Evolutionary conservation across 139 green algal species (phyloP).

Genomic region (Microglena sp.): DNA sequence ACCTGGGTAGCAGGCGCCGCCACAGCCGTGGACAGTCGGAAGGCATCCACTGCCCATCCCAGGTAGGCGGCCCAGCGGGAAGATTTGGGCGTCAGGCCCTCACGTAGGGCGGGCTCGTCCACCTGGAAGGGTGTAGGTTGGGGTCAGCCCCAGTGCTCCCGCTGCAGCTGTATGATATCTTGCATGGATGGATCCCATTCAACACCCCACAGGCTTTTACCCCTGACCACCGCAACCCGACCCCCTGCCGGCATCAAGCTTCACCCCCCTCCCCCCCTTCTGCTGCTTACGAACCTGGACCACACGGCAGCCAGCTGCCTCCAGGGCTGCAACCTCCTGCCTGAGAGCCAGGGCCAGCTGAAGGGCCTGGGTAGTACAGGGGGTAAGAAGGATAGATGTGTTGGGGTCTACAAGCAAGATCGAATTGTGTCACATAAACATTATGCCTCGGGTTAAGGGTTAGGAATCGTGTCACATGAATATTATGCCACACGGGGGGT

Average conservation of each 20-base stretch:
- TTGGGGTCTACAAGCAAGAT: too few species aligned
- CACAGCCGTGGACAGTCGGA: slow-evolving; percentile 35
- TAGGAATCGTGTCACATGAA: too few species aligned
- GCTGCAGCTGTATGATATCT: too few species aligned
- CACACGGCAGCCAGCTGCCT: slow-evolving; percentile 68
- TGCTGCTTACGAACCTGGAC: slow-evolving; percentile 47
- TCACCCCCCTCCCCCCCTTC: not conserved
- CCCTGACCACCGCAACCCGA: too few species aligned
- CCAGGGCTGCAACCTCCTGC: slow-evolving; percentile 73
- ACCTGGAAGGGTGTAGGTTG: slow-evolving; percentile 44
- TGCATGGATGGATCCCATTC: too few species aligned
- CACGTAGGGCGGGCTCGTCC: slow-evolving; percentile 83
- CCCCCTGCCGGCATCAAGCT: not conserved
- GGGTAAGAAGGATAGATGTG: too few species aligned
- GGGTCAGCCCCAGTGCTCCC: too few species aligned
- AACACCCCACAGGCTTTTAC: too few species aligned
- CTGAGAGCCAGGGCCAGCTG: slow-evolving; percentile 77
- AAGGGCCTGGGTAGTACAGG: too few species aligned
- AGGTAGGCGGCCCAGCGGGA: slow-evolving; percentile 65
- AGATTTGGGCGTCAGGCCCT: slow-evolving; percentile 80
- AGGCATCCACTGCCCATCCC: slow-evolving; percentile 75
- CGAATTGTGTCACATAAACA: too few species aligned
- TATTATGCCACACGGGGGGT: too few species aligned
- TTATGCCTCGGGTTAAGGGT: too few species aligned
- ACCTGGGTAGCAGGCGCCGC: slow-evolving; percentile 21